phyloP scores from a whole-genome alignment of 2,329 filamentous ascomycete genomes.

The Verticillium tricorpus region DNA sequence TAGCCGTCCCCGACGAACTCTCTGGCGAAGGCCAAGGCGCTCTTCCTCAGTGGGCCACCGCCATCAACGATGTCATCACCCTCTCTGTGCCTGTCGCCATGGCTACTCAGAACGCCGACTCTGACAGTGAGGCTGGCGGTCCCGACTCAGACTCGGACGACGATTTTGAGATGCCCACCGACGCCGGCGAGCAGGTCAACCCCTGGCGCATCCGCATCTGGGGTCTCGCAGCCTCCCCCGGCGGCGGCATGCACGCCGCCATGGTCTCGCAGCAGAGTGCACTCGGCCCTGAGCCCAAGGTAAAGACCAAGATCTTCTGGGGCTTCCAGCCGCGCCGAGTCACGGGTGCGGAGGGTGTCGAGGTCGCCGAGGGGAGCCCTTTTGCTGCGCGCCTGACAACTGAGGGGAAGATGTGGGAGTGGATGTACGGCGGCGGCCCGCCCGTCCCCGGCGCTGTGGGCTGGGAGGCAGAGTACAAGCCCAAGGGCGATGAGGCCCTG shows the following conservation, averaged over 20 bases:
- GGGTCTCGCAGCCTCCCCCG: conserved; percentile 48
- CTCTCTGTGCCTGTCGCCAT: conserved; percentile 40
- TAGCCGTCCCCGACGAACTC: conserved; percentile 14
- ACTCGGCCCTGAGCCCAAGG: conserved; percentile 39
- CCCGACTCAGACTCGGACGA: conserved; percentile 20
- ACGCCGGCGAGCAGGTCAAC: conserved; percentile 36
- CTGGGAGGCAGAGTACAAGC: conserved; percentile 2
- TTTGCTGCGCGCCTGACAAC: conserved; percentile 35
- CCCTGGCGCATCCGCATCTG: conserved; percentile 48
- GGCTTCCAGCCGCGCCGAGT: conserved; percentile 14
- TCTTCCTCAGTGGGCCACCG: conserved; percentile 41
- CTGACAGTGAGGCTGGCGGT: conserved; percentile 25
- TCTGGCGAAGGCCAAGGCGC: conserved; percentile 8
- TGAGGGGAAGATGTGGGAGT: conserved; percentile 52
- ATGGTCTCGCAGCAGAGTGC: conserved; percentile 46
- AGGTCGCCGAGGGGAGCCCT: conserved; percentile 3
- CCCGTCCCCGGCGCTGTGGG: conserved; percentile 34
- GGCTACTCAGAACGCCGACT: conserved; percentile 31
- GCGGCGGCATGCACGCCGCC: conserved; percentile 45
- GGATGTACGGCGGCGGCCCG: conserved; percentile 52
- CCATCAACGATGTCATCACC: conserved; percentile 38
- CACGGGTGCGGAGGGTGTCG: background rate
- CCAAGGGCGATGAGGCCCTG: conserved; percentile 17
- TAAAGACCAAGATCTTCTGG: conserved; percentile 31
- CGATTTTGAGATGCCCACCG: conserved; percentile 25